phyloP scores from a whole-genome alignment of 176 grass and related monocot genomes.

The Typha latifolia region DNA sequence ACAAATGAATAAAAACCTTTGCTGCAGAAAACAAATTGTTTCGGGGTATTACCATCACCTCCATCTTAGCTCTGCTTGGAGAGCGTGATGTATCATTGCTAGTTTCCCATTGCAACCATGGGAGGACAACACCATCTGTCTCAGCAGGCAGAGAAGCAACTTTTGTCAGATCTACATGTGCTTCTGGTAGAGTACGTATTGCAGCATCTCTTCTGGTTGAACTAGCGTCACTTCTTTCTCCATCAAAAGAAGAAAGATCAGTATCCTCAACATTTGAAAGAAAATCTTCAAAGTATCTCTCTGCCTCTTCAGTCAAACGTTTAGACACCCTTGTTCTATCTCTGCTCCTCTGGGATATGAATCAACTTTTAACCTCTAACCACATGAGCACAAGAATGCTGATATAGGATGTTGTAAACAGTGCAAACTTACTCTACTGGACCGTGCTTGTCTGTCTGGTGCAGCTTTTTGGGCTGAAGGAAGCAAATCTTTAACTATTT shows the following conservation, averaged over 20 bases:
- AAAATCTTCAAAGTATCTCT: slow-evolving; percentile 94
- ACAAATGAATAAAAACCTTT: neutral
- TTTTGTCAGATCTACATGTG: slow-evolving; percentile 28
- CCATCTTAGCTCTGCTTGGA: slow-evolving; percentile 40
- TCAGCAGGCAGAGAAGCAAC: slow-evolving; percentile 26
- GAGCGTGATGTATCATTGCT: slow-evolving; percentile 41
- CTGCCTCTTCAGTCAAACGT: slow-evolving; percentile 68
- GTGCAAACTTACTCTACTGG: slow-evolving; percentile 53
- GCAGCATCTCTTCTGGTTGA: slow-evolving; percentile 37
- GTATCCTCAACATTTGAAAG: slow-evolving; percentile 94
- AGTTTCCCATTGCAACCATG: slow-evolving; percentile 98
- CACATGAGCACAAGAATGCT: neutral
- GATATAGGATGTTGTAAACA: neutral
- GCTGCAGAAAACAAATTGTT: neutral
- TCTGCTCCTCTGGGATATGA: slow-evolving; percentile 76
- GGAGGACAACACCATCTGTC: slow-evolving; percentile 79
- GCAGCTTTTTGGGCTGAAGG: slow-evolving; percentile 48
- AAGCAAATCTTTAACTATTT: slow-evolving; percentile 87
- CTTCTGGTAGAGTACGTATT: slow-evolving; percentile 28
- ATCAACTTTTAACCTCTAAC: neutral
- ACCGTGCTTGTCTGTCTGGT: slow-evolving; percentile 35
- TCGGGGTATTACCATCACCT: slow-evolving; percentile 20
- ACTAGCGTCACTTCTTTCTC: slow-evolving; percentile 76
- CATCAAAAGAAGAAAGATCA: slow-evolving; percentile 94
- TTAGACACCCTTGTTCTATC: slow-evolving; percentile 69